These are phyloP conservation scores for Spizellomyces punctatus DNA, from an alignment of 192 early-diverging fungal species.

Conservation along the genomic window DNA sequence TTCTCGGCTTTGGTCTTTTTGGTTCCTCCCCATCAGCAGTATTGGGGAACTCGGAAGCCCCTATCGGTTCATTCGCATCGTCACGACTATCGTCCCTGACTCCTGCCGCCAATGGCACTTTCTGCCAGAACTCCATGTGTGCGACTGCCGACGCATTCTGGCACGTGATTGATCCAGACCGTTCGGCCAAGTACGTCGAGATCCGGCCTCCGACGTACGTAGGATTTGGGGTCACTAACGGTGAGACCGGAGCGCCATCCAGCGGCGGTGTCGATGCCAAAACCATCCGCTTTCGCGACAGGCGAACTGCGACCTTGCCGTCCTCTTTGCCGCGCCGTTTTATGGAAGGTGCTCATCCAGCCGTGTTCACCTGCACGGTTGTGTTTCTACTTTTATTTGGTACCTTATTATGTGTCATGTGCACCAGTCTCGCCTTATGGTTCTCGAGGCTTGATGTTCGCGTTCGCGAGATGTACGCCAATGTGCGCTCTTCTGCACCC, in stretches of 20 bases:
- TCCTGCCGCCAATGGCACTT: not conserved
- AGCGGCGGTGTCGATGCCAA: not conserved
- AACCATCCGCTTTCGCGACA: no score
- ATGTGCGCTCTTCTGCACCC: no score
- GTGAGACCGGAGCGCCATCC: not conserved
- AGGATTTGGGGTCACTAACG: constrained; percentile 10
- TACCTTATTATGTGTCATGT: constrained; percentile 10
- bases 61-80: not conserved
- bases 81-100: constrained; percentile 1
- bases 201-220: constrained; percentile 44
- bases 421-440: not conserved
- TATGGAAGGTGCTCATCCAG: constrained; percentile 20
- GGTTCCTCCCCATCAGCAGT: constrained; percentile 16
- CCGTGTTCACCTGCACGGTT: constrained; percentile 16
- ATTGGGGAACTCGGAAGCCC: no score
- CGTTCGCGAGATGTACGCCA: no score
- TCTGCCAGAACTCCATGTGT: constrained; percentile 37
- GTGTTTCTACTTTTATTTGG: constrained; percentile 21
- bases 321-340: constrained; percentile 1
- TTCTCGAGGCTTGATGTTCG: no score
- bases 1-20: constrained; percentile 41
- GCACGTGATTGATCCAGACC: constrained; percentile 51
- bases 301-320: not conserved
- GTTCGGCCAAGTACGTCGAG: constrained; percentile 52
- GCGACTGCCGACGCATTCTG: constrained; percentile 50